These are phyloP conservation scores for Colletotrichum sp. DNA, from an alignment of 2,329 filamentous ascomycete genomes.

Conservation along the genomic window DNA sequence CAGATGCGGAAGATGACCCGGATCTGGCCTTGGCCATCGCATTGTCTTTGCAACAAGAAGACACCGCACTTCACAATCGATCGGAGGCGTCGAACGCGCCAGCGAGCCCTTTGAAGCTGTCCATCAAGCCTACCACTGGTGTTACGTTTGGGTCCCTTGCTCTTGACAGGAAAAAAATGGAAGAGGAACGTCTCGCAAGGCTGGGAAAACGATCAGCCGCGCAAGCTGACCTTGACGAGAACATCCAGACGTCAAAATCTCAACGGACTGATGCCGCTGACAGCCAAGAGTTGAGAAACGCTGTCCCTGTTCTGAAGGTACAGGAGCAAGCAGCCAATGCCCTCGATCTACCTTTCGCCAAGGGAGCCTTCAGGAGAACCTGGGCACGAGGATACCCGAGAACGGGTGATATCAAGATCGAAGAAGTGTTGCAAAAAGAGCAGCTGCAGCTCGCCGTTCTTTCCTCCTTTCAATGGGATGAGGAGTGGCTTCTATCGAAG, in stretches of 20 bases:
- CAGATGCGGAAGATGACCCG: conserved; percentile 56
- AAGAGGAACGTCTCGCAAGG: conserved; percentile 79
- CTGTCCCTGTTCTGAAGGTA: not conserved
- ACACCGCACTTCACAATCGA: not conserved
- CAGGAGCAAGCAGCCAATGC: not conserved
- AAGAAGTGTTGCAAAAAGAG: conserved; percentile 80
- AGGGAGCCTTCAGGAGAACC: conserved; percentile 80
- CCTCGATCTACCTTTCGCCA: conserved; percentile 44
- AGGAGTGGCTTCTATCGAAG: conserved; percentile 78
- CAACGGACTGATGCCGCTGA: not conserved
- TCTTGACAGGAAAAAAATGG: conserved; percentile 83
- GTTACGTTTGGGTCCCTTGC: conserved; percentile 46
- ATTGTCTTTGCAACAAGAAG: conserved; percentile 51
- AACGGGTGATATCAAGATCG: conserved; percentile 76
- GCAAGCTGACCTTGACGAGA: conserved; percentile 10
- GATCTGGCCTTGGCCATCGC: conserved; percentile 66
- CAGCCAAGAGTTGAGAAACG: not conserved
- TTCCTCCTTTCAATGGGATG: conserved; percentile 87
- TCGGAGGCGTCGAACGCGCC: not conserved
- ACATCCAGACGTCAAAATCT: conserved; percentile 23
- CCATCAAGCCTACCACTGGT: not conserved
- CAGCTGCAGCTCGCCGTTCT: conserved; percentile 78
- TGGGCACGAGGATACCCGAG: conserved; percentile 71
- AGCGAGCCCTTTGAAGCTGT: not conserved
- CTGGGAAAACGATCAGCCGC: conserved; percentile 57